A percentile compares a stretch with the other conserved stretches of the same genome.
These are phyloP conservation scores for Pythium phragmiticola DNA, from an alignment of 352 stramenopile species.

Conservation along the genomic window DNA sequence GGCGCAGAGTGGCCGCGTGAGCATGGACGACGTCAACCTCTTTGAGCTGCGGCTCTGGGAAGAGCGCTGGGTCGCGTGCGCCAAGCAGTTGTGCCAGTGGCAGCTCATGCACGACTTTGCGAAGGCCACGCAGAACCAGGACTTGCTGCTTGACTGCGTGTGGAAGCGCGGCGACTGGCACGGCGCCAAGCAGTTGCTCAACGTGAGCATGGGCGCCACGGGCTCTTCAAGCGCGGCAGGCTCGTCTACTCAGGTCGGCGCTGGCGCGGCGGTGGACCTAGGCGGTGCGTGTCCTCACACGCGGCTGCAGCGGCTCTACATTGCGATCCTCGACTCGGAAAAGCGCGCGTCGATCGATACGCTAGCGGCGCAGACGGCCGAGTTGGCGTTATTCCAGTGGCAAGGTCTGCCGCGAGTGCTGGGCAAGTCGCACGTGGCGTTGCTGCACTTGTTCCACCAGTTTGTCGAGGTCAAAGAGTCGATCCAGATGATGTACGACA, in stretches of 20 bases:
- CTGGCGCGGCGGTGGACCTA: neutral
- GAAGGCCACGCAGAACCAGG: slow-evolving; percentile 90
- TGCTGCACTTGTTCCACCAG: slow-evolving; percentile 90
- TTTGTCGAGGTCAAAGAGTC: slow-evolving; percentile 93
- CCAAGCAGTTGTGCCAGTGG: slow-evolving; percentile 92
- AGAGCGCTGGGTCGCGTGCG: slow-evolving; percentile 89
- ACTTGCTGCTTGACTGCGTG: slow-evolving; percentile 90
- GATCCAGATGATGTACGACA: slow-evolving; percentile 89
- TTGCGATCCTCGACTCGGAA: slow-evolving; percentile 83
- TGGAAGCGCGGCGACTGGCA: slow-evolving; percentile 92
- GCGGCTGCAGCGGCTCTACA: slow-evolving; percentile 83
- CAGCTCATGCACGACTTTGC: slow-evolving; percentile 92
- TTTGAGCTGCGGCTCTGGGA: slow-evolving; percentile 89
- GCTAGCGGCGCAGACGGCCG: slow-evolving; percentile 66
- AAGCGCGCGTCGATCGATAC: slow-evolving; percentile 70
- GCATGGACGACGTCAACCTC: slow-evolving; percentile 78
- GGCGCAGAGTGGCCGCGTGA: slow-evolving; percentile 64
- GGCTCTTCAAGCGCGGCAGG: neutral
- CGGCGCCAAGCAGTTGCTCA: slow-evolving; percentile 76
- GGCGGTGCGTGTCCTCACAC: slow-evolving; percentile 64
- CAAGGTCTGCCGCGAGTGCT: slow-evolving; percentile 83
- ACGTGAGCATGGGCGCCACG: slow-evolving; percentile 20
- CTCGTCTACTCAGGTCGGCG: neutral
- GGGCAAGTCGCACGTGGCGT: slow-evolving; percentile 68
- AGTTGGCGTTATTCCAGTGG: slow-evolving; percentile 88